Evolutionary conservation across 1,284 basidiomycete genomes (phyloP), one percentile per base, ranked within the genome.

Genomic region (Ceratobasidium papillatum): DNA sequence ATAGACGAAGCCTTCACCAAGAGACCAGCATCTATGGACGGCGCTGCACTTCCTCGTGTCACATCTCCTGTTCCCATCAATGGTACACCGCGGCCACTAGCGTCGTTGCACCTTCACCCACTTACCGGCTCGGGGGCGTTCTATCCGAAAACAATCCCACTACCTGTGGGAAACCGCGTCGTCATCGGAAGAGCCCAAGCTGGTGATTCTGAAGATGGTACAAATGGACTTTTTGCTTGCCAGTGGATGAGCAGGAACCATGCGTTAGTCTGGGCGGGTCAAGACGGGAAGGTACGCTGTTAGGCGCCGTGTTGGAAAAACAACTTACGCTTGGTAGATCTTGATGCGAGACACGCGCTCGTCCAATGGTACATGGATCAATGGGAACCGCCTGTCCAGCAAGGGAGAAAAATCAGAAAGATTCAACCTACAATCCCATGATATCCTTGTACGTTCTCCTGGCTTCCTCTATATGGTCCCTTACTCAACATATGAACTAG

Each of bases 191-290:
- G 69, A n/a, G 43, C 69, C 8, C 69, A 72, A 32, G 58, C 58
- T 11, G 56, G 45, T 11, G 69, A 72, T 17, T 61, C 58, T 1
- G 69, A 72, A 36, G 69, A 72, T 52, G 47, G 69, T 1, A 72
- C 69, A 49, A 72, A 72, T n/a, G 69, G 69, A 0, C 58, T 72
- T 9, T 72, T 72, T 62, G 36, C 69, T 25, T 72, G 69, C 58
- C 69, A 72, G 25, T 72, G 69, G 69, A 72, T 72, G 69, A 72
- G 69, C 25, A 47, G 69, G 36, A 72, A 72, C 45, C 69, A 72
- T 62, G 69, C 69, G 30, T 43, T 72, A 19, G 30, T 72, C 19
- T 72, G 69, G 69, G 45, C 58, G 3, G 69, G 69, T 2, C 56
- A 38, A 17, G 69, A 72, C 34, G 58, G 69, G 41, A 72, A 72